A percentile compares a stretch with the other conserved stretches of the same genome.
Conservation (phyloP, 176 grass and related monocot genomes). For the Puccinellia tenuiflora region DNA sequence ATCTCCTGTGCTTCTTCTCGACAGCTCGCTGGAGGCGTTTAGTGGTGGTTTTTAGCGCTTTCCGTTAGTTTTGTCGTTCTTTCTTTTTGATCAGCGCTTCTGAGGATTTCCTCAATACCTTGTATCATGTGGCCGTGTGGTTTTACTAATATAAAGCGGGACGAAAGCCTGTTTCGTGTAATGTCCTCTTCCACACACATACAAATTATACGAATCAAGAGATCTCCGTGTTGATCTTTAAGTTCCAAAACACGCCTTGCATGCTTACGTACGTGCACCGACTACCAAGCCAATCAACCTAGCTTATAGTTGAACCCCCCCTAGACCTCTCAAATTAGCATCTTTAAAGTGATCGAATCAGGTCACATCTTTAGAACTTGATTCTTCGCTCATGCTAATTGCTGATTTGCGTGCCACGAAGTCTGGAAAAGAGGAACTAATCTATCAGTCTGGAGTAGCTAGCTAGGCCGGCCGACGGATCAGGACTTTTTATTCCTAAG, state of each 20-base stretch:
- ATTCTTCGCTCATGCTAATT: background rate
- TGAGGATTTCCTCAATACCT: too few relatives aligned
- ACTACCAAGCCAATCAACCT: conserved; percentile 1
- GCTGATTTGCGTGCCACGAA: conserved; percentile 11
- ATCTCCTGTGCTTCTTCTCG: too few relatives aligned
- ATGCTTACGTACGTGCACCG: background rate
- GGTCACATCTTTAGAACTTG: background rate
- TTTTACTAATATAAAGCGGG: too few relatives aligned
- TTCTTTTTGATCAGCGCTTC: too few relatives aligned
- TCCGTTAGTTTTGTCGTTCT: too few relatives aligned
- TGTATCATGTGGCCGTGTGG: too few relatives aligned
- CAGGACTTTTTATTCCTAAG: conserved; percentile 18
- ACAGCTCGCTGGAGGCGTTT: too few relatives aligned
- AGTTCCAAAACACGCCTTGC: background rate
- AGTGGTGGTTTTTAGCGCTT: too few relatives aligned
- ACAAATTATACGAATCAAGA: background rate
- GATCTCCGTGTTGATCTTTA: background rate
- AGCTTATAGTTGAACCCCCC: background rate
- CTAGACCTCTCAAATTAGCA: conserved; percentile 1
- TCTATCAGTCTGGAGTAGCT: background rate
- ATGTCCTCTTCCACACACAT: too few relatives aligned
- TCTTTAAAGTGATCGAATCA: background rate
- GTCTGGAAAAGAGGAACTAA: background rate
- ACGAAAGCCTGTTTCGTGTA: too few relatives aligned
- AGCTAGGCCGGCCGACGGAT: background rate